Conservation (phyloP, 116 monocot species). For the Phalaenopsis hybrid region DNA sequence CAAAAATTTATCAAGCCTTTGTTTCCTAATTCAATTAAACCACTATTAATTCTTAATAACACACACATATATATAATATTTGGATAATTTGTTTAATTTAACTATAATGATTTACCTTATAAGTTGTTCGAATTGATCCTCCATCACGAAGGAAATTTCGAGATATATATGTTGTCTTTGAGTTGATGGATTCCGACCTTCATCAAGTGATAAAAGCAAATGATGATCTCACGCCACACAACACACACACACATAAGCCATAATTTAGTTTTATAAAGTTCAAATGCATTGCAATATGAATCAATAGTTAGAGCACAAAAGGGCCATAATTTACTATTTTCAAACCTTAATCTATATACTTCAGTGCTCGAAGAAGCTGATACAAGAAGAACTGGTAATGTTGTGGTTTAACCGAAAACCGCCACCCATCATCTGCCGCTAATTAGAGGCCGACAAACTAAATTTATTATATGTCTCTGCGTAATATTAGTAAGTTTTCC, state of each 20-base stretch:
- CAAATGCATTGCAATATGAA: not conserved
- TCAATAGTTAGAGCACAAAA: not conserved
- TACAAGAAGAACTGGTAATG: slow-evolving; percentile 84
- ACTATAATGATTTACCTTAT: too few species aligned
- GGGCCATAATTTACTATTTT: not conserved
- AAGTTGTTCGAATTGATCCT: slow-evolving; percentile 12
- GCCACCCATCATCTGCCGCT: too few species aligned
- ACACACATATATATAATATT: too few species aligned
- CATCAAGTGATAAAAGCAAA: slow-evolving; percentile 91
- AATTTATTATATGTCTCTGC: too few species aligned
- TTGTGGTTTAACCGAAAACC: slow-evolving; percentile 16
- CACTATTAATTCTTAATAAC: too few species aligned
- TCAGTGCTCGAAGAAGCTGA: slow-evolving; percentile 71
- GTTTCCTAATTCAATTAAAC: too few species aligned
- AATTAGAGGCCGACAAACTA: too few species aligned
- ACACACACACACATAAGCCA: slow-evolving; percentile 4
- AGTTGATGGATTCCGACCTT: slow-evolving; percentile 79
- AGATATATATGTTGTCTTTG: slow-evolving; percentile 74
- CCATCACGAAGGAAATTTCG: slow-evolving; percentile 74
- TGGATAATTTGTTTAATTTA: too few species aligned
- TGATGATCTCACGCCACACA: slow-evolving; percentile 77
- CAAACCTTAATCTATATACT: slow-evolving; percentile 54
- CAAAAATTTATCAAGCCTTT: too few species aligned
- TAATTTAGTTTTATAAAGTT: not conserved
- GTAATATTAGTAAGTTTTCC: too few species aligned